Evolutionary conservation across 2,329 filamentous ascomycete genomes (phyloP).

Genomic region (Clonostachys solani): DNA sequence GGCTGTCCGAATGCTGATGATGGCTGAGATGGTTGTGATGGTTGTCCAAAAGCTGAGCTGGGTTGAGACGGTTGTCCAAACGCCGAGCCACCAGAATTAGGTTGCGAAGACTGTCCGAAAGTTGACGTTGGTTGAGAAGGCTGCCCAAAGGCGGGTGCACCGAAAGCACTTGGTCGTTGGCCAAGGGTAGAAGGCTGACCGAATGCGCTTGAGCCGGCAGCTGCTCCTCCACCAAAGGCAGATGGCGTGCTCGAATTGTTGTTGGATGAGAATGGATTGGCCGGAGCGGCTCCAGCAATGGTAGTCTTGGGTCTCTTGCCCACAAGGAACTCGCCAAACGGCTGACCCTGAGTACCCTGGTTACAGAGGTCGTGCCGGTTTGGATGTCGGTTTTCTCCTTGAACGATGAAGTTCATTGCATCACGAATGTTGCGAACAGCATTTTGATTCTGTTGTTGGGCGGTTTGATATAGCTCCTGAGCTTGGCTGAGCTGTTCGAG

Average conservation of each 20-base stretch:
- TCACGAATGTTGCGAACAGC: constrained; percentile 65
- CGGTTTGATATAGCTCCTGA: constrained; percentile 56
- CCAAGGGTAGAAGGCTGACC: constrained; percentile 32
- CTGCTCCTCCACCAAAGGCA: constrained; percentile 20
- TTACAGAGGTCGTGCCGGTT: constrained; percentile 66
- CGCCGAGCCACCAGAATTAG: constrained; percentile 3
- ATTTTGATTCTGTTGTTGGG: constrained; percentile 68
- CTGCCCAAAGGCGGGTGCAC: constrained; percentile 24
- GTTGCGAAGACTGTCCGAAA: constrained; percentile 29
- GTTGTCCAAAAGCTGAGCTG: too few species aligned
- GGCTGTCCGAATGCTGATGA: constrained; percentile 22
- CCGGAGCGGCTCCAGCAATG: constrained; percentile 2
- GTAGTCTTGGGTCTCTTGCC: constrained; percentile 19
- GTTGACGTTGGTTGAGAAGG: constrained; percentile 20
- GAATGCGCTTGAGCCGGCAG: constrained; percentile 8
- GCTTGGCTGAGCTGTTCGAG: constrained; percentile 52
- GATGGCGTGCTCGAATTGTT: constrained; percentile 3
- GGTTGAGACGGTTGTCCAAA: too few species aligned
- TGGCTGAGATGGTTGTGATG: constrained; percentile 1
- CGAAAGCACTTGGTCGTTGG: constrained; percentile 26
- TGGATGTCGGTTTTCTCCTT: constrained; percentile 65
- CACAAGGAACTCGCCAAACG: constrained; percentile 38
- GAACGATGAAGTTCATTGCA: constrained; percentile 66
- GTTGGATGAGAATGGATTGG: constrained; percentile 5
- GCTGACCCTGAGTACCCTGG: constrained; percentile 35